Evolutionary conservation across 768 basidiomycete species (phyloP).

Genomic region (Xanthoconium purpureum): DNA sequence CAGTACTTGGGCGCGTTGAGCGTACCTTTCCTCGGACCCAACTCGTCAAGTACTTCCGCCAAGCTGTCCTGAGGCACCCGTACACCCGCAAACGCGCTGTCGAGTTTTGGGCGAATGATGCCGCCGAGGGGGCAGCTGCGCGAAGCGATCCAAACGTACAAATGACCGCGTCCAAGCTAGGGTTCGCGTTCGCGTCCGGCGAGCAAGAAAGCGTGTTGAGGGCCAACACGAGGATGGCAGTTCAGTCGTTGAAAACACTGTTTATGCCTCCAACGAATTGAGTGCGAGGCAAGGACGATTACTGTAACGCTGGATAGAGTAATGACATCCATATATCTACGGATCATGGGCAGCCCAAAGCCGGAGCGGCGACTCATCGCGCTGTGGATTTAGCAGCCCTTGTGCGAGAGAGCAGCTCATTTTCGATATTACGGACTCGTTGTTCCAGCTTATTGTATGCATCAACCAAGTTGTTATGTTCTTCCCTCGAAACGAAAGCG

Average conservation of each 20-base stretch:
- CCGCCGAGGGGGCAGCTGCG: constrained; percentile 48
- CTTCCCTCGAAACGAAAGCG: neutral
- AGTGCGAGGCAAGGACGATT: neutral
- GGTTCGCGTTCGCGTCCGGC: constrained; percentile 35
- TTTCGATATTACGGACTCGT: neutral
- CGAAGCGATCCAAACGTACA: constrained; percentile 48
- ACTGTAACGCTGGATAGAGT: neutral
- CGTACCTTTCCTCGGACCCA: constrained; percentile 46
- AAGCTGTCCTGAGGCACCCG: constrained; percentile 54
- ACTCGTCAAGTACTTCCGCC: constrained; percentile 54
- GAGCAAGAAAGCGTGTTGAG: constrained; percentile 26
- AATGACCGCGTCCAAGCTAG: constrained; percentile 44
- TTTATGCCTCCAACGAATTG: constrained; percentile 23
- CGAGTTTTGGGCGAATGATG: constrained; percentile 58
- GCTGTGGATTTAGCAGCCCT: neutral
- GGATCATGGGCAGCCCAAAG: neutral
- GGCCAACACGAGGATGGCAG: constrained; percentile 23
- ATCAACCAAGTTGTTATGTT: neutral
- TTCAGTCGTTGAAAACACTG: constrained; percentile 26
- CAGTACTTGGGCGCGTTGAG: constrained; percentile 30
- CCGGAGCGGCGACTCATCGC: neutral
- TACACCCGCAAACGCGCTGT: constrained; percentile 44
- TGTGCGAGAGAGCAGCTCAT: neutral
- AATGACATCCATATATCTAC: neutral
- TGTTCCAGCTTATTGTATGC: neutral